A percentile compares a stretch with the other conserved stretches of the same genome.
phyloP scores from a whole-genome alignment of 805 yeast genomes.

The Ogataea glucozyma region DNA sequence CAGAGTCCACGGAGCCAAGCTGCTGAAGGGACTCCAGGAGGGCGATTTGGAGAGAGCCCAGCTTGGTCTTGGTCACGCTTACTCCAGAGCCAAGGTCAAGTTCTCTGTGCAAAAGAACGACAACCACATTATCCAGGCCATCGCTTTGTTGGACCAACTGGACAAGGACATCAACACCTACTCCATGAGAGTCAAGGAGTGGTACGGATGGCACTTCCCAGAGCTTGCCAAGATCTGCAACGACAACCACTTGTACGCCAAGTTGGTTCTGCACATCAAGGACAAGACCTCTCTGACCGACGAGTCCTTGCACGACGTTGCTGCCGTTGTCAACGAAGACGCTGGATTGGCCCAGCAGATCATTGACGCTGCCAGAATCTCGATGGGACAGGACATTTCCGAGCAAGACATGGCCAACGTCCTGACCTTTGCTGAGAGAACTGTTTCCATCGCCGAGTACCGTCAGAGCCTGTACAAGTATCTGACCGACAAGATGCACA shows the following conservation, averaged over 20 bases:
- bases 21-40: slow-evolving; percentile 86
- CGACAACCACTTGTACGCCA: slow-evolving; percentile 86
- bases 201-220: slow-evolving; percentile 99
- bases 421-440: slow-evolving; percentile 88
- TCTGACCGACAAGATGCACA: slow-evolving; percentile 93
- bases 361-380: slow-evolving; percentile 91
- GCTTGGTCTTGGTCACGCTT: slow-evolving; percentile 98
- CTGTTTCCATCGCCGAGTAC: slow-evolving; percentile 88
- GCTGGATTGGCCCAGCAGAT: slow-evolving; percentile 89
- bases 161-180: slow-evolving; percentile 98
- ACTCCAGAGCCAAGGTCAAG: slow-evolving; percentile 98
- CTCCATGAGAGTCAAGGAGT: slow-evolving; percentile 95
- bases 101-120: slow-evolving; percentile 98
- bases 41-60: slow-evolving; percentile 98
- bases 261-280: slow-evolving; percentile 75
- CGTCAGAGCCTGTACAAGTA: slow-evolving; percentile 81
- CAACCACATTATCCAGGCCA: slow-evolving; percentile 98
- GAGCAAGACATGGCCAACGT: slow-evolving; percentile 94
- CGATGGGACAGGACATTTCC: slow-evolving; percentile 98
- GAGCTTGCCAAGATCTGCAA: slow-evolving; percentile 90
- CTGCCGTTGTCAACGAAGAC: slow-evolving; percentile 87
- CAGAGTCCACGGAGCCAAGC: slow-evolving; percentile 84
- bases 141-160: slow-evolving; percentile 93
- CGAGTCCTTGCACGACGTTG: slow-evolving; percentile 84
- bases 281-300: slow-evolving; percentile 84